A percentile compares a stretch with the other conserved stretches of the same genome.
Evolutionary conservation across 2,329 filamentous ascomycete genomes (phyloP).

Genomic region (Ophiosphaerella herpotricha): DNA sequence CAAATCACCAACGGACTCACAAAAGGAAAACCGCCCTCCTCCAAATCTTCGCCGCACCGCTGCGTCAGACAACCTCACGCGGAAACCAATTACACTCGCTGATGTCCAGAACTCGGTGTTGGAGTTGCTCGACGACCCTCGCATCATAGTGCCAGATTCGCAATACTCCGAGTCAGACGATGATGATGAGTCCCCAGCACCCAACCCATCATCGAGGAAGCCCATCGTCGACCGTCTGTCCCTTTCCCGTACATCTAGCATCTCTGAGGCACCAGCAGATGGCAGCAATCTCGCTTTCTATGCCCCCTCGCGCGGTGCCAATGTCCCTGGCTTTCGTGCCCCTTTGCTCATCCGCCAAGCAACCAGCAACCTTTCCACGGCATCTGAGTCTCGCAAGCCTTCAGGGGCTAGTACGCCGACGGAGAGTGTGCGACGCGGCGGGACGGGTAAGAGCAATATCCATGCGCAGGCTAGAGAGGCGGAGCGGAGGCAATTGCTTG

Average conservation of each 20-base stretch:
- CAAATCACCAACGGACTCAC: constrained; percentile 47
- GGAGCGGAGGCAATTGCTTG: constrained; percentile 57
- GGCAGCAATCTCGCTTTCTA: constrained; percentile 61
- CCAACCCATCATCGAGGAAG: constrained; percentile 45
- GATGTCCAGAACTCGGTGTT: constrained; percentile 86
- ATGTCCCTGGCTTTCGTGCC: constrained; percentile 61
- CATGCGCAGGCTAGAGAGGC: constrained; percentile 64
- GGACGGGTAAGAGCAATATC: constrained; percentile 63
- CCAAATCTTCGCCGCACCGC: constrained; percentile 66
- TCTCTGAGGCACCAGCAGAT: constrained; percentile 29
- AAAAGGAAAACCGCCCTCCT: constrained; percentile 54
- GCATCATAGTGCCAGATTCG: constrained; percentile 61
- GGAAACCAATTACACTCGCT: constrained; percentile 73
- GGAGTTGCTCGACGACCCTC: constrained; percentile 73
- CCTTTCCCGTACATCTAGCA: constrained; percentile 61
- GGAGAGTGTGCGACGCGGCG: constrained; percentile 51
- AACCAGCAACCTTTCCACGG: constrained; percentile 59
- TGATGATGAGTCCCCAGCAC: constrained; percentile 44
- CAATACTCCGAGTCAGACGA: constrained; percentile 47
- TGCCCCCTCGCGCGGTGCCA: constrained; percentile 47
- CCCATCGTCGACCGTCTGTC: constrained; percentile 73
- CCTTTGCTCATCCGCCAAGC: constrained; percentile 74
- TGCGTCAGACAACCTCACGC: constrained; percentile 55
- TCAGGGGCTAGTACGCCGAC: constrained; percentile 32
- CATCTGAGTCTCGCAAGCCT: constrained; percentile 33